Evolutionary conservation across 2,329 filamentous ascomycete species (phyloP), one percentile per base, ranked within the genome.

Genomic region (Metarhizium robertsii): DNA sequence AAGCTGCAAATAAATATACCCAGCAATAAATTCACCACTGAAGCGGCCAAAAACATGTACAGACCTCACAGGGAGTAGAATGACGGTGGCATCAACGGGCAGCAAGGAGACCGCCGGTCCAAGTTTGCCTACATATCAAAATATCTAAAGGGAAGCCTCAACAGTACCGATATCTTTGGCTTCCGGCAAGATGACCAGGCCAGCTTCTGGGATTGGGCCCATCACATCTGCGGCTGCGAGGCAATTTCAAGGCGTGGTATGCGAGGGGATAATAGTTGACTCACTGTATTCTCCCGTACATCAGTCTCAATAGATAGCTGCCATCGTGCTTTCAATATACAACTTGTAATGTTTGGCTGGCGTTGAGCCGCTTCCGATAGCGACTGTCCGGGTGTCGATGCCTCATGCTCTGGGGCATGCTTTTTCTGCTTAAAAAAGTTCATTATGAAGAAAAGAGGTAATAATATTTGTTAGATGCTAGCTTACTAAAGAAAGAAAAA

Each of bases 121-220:
- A 84, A 87, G 61, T 81, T 81, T 25, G 79, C 75, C 1, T 88
- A 84, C 60, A 69, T 86, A 54, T 76, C 77, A 18, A 83, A 86
- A 64, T 76, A 79, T 36, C 73, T 87, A 10, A 76, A 77, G 14
- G 74, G 74, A 14, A 73, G 69, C 43, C 68, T 78, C 11, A 81
- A 84, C 61, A 76, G 78, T 60, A 81, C 78, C 1, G 80, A 86
- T 59, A 55, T 62, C 6, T 55, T 66, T 11, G 63, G 67, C 46
- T 8, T 16, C 4, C 13, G 6, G 60, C 61, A 32, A 74, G 75
- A 20, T 66, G 73, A 2, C 69, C 68, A 0, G 68, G 69, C 8
- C 71, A 73, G 8, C 75, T 73, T 52, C 50, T 84, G 83, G 67
- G 72, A 76, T 7, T 72, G 25, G 25, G 25, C 25, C 25, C 25